phyloP scores from a whole-genome alignment of 768 basidiomycete genomes.

The Leucosporidium scottii region DNA sequence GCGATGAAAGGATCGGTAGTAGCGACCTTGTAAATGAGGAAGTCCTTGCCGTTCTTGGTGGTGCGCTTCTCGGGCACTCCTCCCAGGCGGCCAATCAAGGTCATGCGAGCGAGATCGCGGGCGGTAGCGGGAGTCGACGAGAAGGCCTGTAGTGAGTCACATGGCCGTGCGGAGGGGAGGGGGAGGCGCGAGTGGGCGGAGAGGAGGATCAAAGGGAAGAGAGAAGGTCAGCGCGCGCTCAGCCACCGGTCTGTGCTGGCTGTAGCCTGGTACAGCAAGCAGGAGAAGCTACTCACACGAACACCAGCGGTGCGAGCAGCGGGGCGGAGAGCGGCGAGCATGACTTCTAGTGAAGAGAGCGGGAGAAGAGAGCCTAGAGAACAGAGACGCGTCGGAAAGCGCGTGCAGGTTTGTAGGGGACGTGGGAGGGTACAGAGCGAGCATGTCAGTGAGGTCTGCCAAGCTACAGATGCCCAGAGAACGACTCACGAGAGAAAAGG shows the following conservation, averaged over 20 bases:
- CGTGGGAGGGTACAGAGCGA: no score
- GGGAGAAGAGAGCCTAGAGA: not conserved
- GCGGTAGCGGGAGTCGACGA: slow-evolving; percentile 15
- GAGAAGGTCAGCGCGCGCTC: not conserved
- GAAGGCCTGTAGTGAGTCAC: slow-evolving; percentile 22
- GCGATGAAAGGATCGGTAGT: slow-evolving; percentile 49
- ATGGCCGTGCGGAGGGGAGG: not conserved
- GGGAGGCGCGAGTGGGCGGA: not conserved
- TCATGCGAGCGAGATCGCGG: slow-evolving; percentile 57
- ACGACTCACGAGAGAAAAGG: no score
- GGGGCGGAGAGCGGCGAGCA: slow-evolving; percentile 6
- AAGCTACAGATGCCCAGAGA: no score
- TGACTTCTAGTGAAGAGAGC: not conserved
- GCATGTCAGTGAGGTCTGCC: no score
- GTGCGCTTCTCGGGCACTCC: slow-evolving; percentile 62
- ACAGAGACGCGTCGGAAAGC: not conserved
- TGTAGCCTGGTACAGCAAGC: not conserved
- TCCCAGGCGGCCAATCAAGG: slow-evolving; percentile 65
- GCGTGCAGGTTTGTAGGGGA: no score
- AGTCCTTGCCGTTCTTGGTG: slow-evolving; percentile 71
- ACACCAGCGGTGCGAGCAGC: not conserved
- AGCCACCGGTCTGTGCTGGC: not conserved
- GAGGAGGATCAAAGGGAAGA: not conserved
- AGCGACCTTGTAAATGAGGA: slow-evolving; percentile 71
- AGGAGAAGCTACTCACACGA: not conserved